phyloP scores from a whole-genome alignment of 805 yeast genomes.

The Wickerhamia fluorescens region DNA sequence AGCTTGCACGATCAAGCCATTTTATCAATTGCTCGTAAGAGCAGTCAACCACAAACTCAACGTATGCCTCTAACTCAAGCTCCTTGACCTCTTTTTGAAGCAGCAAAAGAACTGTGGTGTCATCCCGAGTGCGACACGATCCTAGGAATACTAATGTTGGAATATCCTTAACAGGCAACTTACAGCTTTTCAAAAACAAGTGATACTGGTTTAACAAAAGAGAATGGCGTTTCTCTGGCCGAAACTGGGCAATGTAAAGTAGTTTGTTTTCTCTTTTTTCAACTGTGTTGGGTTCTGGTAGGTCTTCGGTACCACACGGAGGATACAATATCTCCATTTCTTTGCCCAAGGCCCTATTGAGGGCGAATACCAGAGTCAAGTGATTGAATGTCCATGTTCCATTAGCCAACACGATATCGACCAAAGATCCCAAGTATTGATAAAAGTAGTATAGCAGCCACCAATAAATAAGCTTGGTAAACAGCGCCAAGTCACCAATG shows the following conservation, averaged over 20 bases:
- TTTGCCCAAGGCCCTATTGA: constrained; percentile 19
- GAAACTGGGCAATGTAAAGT: constrained; percentile 80
- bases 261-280: constrained; percentile 35
- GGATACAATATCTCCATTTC: constrained; percentile 61
- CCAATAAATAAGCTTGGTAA: constrained; percentile 62
- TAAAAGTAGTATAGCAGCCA: constrained; percentile 54
- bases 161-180: constrained; percentile 10
- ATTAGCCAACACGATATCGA: constrained; percentile 64
- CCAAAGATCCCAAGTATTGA: constrained; percentile 57
- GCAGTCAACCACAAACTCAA: constrained; percentile 66
- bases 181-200: constrained; percentile 36
- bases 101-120: constrained; percentile 48
- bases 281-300: constrained; percentile 5
- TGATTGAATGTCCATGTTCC: constrained; percentile 91
- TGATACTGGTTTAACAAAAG: constrained; percentile 61
- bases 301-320: constrained; percentile 65
- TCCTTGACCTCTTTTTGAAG: constrained; percentile 38
- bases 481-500: constrained; percentile 11
- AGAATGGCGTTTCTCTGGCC: constrained; percentile 90
- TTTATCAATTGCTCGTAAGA: constrained; percentile 55
- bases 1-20: constrained; percentile 49
- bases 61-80: constrained; percentile 20
- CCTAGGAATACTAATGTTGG: constrained; percentile 76
- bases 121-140: constrained; percentile 66
- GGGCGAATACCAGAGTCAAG: constrained; percentile 56